phyloP scores from a whole-genome alignment of 305 asterid species.

The Petunia hybrid region DNA sequence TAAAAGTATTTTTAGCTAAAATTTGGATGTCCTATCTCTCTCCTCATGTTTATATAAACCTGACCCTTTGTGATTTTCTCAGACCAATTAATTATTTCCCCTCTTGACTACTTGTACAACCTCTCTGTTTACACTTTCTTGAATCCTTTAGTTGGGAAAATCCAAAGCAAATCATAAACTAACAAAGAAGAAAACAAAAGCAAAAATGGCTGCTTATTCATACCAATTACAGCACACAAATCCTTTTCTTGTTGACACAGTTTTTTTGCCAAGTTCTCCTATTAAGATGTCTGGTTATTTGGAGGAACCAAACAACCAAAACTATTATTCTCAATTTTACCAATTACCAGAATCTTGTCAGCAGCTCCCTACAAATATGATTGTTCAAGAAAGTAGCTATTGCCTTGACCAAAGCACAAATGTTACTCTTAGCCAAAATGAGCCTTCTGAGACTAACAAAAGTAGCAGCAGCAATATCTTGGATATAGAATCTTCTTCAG shows the following conservation, averaged over 20 bases:
- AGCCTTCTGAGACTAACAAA: slow-evolving; percentile 40
- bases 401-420: slow-evolving; percentile 39
- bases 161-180: slow-evolving; percentile 32
- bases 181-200: not conserved
- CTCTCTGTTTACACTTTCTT: slow-evolving; percentile 45
- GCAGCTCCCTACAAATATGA: slow-evolving; percentile 17
- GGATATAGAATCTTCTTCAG: slow-evolving; percentile 54
- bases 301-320: slow-evolving; percentile 47
- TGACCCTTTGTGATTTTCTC: slow-evolving; percentile 42
- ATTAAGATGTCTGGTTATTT: slow-evolving; percentile 41
- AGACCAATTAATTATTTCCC: slow-evolving; percentile 43
- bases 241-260: slow-evolving; percentile 38
- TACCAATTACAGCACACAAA: slow-evolving; percentile 41
- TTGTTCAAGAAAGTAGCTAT: slow-evolving; percentile 18
- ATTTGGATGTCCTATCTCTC: slow-evolving; percentile 29
- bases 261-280: slow-evolving; percentile 33
- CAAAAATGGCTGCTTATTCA: slow-evolving; percentile 62
- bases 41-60: slow-evolving; percentile 41
- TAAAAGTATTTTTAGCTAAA: slow-evolving; percentile 34
- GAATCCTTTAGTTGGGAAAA: slow-evolving; percentile 20
- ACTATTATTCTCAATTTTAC: slow-evolving; percentile 45
- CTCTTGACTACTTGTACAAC: not conserved
- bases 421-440: slow-evolving; percentile 34
- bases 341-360: slow-evolving; percentile 38
- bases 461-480: slow-evolving; percentile 35